Base-by-base conservation (phyloP, 192 early-diverging fungal genomes). In the Coemansia sp. region DNA sequence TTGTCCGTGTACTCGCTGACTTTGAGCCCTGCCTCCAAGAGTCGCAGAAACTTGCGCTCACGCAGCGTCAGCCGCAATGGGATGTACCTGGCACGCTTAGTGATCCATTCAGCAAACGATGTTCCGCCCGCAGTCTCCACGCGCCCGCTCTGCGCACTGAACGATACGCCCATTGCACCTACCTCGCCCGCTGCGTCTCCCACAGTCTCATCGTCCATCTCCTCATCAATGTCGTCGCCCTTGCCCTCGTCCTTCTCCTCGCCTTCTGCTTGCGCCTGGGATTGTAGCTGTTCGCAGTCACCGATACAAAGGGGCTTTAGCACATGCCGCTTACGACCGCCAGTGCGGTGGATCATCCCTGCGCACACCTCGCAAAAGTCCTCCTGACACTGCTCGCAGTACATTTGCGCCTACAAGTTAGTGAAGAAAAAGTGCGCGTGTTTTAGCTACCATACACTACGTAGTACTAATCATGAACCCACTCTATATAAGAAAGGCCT, bases 361-460 rank as follows among this genome's bases (percentile, higher is more conserved):
- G 86, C 91, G 70, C 96, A 98, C 31, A 98, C 94, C 70, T 93
- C 91, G 78, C 96, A 98, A 88, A 93, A 98, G 66, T 91, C 82
- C 71, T 92, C 95, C 46, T 83, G 86, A 61, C 95, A 97, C 68
- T 94, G 88, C 60, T 93, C 87, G 82, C 97, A 98, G 70, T 72
- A 80, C 27, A 74, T 57, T 12, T 80, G 72, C 2, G 82, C 77
- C 80, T 82, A 82, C 24, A 39, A 62, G 11, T 18, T 10, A 55
- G 27, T 15, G 27, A 55, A 31, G 27, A 53, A 52, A 53, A 22
- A 12, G n/a, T 2, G 22, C 1, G 12, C 1, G 52, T 22, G 10
- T 11, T 15, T 55, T 55, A 50, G 46, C 18, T 7, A 41, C 24
- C 10, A 49, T 33, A 44, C 39, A 22, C 40, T 29, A 47, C 22